Evolutionary conservation across 441 rosid genomes (phyloP).

Genomic region (Mallotus repandus): DNA sequence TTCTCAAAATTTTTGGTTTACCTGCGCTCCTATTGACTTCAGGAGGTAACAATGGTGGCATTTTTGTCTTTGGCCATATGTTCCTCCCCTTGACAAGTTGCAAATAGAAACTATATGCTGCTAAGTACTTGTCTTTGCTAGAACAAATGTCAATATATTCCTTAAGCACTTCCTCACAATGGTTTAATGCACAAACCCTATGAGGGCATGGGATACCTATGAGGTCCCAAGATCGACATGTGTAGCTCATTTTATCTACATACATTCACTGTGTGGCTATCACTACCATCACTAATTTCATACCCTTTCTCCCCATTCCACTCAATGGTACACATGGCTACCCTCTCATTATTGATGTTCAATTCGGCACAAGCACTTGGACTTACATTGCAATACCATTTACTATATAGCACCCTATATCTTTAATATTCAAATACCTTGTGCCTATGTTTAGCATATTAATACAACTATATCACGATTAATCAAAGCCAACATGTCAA

Average conservation of each 20-base stretch:
- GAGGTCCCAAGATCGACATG: background rate
- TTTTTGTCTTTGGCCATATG: too few species aligned
- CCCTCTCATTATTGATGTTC: too few species aligned
- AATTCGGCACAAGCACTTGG: too few species aligned
- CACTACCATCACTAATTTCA: background rate
- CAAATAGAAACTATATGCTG: background rate
- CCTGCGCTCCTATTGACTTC: background rate
- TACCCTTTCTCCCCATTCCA: background rate
- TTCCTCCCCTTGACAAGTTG: background rate
- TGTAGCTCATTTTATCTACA: fast-evolving
- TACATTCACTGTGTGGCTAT: background rate
- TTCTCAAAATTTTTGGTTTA: background rate
- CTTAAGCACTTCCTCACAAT: fast-evolving
- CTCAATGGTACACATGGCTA: too few species aligned
- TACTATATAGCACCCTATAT: too few species aligned
- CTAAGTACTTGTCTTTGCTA: background rate
- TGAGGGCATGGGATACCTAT: background rate
- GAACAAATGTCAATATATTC: background rate
- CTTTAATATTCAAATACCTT: too few species aligned
- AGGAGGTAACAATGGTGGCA: background rate
- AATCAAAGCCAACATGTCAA: too few species aligned
- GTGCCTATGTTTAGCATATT: too few species aligned
- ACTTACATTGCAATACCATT: too few species aligned
- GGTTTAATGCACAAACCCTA: background rate
- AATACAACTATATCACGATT: too few species aligned